Evolutionary conservation across 2,329 filamentous ascomycete genomes (phyloP), one percentile per base, ranked within the genome.

Genomic region (Colletotrichum incanum): DNA sequence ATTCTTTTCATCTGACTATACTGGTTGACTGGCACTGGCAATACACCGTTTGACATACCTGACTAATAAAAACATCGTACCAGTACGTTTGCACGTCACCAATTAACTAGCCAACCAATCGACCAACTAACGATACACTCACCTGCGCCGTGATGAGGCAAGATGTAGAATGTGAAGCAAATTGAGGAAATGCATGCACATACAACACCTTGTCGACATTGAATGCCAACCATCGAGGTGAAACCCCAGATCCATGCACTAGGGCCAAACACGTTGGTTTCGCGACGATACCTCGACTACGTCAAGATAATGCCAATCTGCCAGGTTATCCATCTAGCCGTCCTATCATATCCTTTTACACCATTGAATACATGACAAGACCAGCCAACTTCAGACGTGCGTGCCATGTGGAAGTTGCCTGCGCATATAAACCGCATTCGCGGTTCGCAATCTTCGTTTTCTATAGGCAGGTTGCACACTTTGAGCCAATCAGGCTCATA

Each of bases 161-260:
- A 6, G 20, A 37, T n/a, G 12, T 37, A 55, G 14, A 14, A 4
- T 23, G 7, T 18, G 20, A 12, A 23, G 20, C 20, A 9, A 45
- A 55, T 2, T 34, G 2, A 6, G 18, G 23, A 50, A 18, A 18
- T 26, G 23, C 23, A 28, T 28, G 34, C 34, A 50, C 18, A 50
- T n/a, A 50, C 47, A 11, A 9, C n/a, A 16, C 23, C 6, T 26
- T 56, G 23, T 39, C n/a, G n/a, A 61, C 26, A 9, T 26, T 67
- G 43, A 43, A 54, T 34, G 65, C 65, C 56, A 55, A 52, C 54
- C 41, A 31, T 39, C 49, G 64, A 55, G 45, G 37, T 61, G 56
- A 61, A 59, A 61, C 39, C 65, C 65, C 63, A 39, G 26, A 39
- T 34, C 65, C 39, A 63, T 68, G 67, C 62, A 66, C 39, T 54